Percentiles rank a stretch among this genome's conserved stretches.
Evolutionary conservation across 1,284 basidiomycete species (phyloP).

Genomic region (Pterula multifida): DNA sequence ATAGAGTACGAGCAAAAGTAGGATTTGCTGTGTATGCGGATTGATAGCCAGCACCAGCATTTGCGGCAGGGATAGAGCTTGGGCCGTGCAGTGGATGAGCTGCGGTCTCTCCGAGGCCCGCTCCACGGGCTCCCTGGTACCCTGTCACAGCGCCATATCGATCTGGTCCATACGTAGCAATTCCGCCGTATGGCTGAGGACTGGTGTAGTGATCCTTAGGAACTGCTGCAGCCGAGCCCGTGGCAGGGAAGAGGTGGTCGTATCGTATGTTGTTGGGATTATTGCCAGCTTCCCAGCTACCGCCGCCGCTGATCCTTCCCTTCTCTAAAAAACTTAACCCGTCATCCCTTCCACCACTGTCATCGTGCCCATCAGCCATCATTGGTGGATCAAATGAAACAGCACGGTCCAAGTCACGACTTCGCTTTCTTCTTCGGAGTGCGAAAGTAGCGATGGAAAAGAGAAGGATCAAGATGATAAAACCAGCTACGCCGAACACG

Average conservation of each 20-base stretch:
- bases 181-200: neutral
- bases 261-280: neutral
- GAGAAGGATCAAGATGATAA: constrained; percentile 24
- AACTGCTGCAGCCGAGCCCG: neutral
- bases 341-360: neutral
- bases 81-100: too few relatives aligned
- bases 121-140: neutral
- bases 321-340: neutral
- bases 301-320: neutral
- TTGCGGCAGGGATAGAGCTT: too few relatives aligned
- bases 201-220: neutral
- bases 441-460: constrained; percentile 21
- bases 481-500: constrained; percentile 28
- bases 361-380: neutral
- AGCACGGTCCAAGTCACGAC: constrained; percentile 14
- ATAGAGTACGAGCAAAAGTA: too few relatives aligned
- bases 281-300: neutral
- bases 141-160: neutral
- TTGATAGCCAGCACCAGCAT: too few relatives aligned
- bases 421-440: constrained; percentile 24
- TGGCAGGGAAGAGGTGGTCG: neutral
- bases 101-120: too few relatives aligned
- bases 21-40: too few relatives aligned
- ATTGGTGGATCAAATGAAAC: constrained; percentile 22
- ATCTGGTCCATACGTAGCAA: neutral